phyloP scores from a whole-genome alignment of 169 alveolate species.

The Eimeria falciformis region DNA sequence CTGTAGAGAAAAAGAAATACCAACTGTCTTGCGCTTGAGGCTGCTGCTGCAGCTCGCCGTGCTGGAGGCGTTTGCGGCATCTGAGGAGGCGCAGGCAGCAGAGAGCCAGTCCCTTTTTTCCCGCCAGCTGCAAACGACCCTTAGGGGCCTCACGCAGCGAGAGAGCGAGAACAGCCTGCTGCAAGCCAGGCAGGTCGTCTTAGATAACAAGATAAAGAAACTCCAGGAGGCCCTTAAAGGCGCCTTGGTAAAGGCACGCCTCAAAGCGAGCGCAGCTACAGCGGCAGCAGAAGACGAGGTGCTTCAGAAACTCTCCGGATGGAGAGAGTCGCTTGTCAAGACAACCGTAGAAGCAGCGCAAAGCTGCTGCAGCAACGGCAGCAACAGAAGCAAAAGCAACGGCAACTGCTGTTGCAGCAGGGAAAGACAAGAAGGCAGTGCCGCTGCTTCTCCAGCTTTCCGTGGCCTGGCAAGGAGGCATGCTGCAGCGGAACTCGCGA shows the following conservation, averaged over 20 bases:
- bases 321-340: constrained; percentile 13
- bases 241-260: neutral
- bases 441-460: neutral
- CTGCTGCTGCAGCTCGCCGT: constrained; percentile 46
- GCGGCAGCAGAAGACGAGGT: constrained; percentile 56
- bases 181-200: neutral
- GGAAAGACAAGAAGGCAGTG: neutral
- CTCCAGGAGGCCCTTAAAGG: constrained; percentile 11
- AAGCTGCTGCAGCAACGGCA: constrained; percentile 33
- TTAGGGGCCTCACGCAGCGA: neutral
- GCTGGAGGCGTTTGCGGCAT: constrained; percentile 40
- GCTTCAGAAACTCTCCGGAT: constrained; percentile 14
- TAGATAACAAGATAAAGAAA: neutral
- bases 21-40: neutral
- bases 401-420: constrained; percentile 57
- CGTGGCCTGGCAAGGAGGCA: constrained; percentile 32
- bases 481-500: constrained; percentile 40
- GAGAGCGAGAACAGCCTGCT: neutral
- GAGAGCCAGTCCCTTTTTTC: neutral
- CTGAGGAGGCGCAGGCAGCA: constrained; percentile 39
- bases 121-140: constrained; percentile 17
- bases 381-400: constrained; percentile 12
- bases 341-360: constrained; percentile 47
- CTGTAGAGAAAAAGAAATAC: too few relatives aligned
- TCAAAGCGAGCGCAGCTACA: constrained; percentile 50